Evolutionary conservation across 768 basidiomycete genomes (phyloP).

Genomic region (Hericium rajendrae): DNA sequence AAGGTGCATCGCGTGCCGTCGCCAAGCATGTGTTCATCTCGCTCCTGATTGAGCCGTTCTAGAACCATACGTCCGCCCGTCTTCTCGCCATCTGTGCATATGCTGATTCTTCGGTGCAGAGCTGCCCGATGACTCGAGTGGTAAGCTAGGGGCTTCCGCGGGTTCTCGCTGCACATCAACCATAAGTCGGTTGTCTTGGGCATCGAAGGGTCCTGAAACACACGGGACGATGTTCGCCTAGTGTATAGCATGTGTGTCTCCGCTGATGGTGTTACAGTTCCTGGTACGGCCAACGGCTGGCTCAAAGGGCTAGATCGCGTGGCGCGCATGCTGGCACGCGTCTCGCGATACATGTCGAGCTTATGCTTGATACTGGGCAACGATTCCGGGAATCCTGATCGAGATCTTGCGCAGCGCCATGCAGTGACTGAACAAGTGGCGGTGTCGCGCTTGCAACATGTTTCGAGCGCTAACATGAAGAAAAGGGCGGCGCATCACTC

Average conservation of each 20-base stretch:
- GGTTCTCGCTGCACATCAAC: slow-evolving; percentile 86
- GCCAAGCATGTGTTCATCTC: slow-evolving; percentile 77
- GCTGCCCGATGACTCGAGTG: slow-evolving; percentile 61
- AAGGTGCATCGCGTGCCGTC: slow-evolving; percentile 78
- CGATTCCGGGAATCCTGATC: slow-evolving; percentile 68
- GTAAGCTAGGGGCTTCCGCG: slow-evolving; percentile 68
- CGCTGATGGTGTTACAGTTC: slow-evolving; percentile 34
- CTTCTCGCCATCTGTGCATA: slow-evolving; percentile 19
- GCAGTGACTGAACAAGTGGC: slow-evolving; percentile 46
- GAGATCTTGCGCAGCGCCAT: slow-evolving; percentile 52
- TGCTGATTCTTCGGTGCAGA: slow-evolving; percentile 24
- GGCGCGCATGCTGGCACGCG: slow-evolving; percentile 70
- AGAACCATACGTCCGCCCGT: slow-evolving; percentile 62
- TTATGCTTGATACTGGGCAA: slow-evolving; percentile 73
- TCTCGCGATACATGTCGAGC: slow-evolving; percentile 72
- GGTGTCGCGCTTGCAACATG: no score
- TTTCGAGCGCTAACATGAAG: no score
- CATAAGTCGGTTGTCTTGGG: slow-evolving; percentile 69
- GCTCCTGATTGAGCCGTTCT: slow-evolving; percentile 72
- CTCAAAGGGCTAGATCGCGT: slow-evolving; percentile 74
- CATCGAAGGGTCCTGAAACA: slow-evolving; percentile 61
- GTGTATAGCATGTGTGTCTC: slow-evolving; percentile 71
- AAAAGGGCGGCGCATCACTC: no score
- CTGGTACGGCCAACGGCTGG: slow-evolving; percentile 38
- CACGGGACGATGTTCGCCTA: slow-evolving; percentile 85